Conservation (phyloP, 179 eudicot genomes). For the Spergularia azorica region DNA sequence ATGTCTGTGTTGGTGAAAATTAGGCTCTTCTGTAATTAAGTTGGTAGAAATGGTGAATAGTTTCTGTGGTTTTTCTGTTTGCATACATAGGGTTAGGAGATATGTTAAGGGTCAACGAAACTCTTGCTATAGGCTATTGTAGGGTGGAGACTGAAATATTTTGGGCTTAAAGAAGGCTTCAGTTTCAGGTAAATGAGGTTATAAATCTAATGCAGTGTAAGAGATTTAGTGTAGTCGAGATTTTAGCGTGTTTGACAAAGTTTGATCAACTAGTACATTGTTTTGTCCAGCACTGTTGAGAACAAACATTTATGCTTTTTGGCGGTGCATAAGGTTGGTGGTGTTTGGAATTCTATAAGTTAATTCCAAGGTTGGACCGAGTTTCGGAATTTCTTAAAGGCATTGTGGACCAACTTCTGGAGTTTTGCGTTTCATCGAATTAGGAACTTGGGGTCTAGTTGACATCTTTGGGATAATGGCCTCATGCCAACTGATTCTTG, state of each 20-base stretch:
- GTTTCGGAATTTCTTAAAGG: background rate
- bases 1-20: too few relatives aligned
- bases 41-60: background rate
- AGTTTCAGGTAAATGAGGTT: too few relatives aligned
- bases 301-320: background rate
- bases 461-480: background rate
- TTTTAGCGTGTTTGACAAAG: too few relatives aligned
- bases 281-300: background rate
- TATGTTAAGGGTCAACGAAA: background rate
- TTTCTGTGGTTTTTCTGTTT: background rate
- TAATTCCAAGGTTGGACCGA: background rate
- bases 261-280: too few relatives aligned
- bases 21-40: background rate
- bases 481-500: background rate
- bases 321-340: background rate
- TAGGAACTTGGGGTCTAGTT: background rate
- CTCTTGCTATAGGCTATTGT: background rate
- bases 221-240: too few relatives aligned
- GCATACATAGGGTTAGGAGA: background rate
- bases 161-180: background rate
- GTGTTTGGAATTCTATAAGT: background rate
- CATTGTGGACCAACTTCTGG: background rate
- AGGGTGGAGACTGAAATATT: background rate
- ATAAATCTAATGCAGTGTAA: too few relatives aligned
- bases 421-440: background rate